Evolutionary conservation across 2,329 filamentous ascomycete species (phyloP), one percentile per base, ranked within the genome.

Genomic region (Beauveria sp.): DNA sequence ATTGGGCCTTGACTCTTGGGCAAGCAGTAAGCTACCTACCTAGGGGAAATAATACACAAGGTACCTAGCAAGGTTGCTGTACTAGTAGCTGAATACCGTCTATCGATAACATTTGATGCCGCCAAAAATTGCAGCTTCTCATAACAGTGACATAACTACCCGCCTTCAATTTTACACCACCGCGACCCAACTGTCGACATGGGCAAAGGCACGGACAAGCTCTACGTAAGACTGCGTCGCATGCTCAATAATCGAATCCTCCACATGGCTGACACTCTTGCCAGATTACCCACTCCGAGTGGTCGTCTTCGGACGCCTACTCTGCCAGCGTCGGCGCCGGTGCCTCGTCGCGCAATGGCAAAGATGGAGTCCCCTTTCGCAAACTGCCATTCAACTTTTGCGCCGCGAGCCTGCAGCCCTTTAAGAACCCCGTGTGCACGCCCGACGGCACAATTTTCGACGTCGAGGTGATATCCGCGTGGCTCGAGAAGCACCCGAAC

Each of bases 301-400:
- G 95, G 95, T 88, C 91, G 8, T 96, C 92, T 6, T 86, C 88
- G 53, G 93, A 97, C 74, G 87, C 91, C 63, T 97, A 90, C 76
- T 89, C 90, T 38, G 91, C 92, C 67, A 93, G 87, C 72, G 87
- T 83, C 30, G 89, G 89, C 68, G 81, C 87, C 61, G 86, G 86
- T 67, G 84, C 88, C 61, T 73, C 82, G 71, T 74, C 81, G 74
- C 73, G 81, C 53, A 75, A 75, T 24, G 83, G 85, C 65, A 67
- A 67, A 52, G 58, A 63, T 30, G 68, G 63, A 58, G 82, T 85
- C 54, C 83, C 84, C 43, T 98, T 98, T 79, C 91, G 89, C 70
- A 89, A 91, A 51, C 84, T 99, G 1, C 95, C 96, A 34, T 99
- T 96, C 84, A 98, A 97, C 81, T 98, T 95, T 78, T 99, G 95